Conservation (phyloP, 140 eudicot genomes). For the Anethum foeniculum region DNA sequence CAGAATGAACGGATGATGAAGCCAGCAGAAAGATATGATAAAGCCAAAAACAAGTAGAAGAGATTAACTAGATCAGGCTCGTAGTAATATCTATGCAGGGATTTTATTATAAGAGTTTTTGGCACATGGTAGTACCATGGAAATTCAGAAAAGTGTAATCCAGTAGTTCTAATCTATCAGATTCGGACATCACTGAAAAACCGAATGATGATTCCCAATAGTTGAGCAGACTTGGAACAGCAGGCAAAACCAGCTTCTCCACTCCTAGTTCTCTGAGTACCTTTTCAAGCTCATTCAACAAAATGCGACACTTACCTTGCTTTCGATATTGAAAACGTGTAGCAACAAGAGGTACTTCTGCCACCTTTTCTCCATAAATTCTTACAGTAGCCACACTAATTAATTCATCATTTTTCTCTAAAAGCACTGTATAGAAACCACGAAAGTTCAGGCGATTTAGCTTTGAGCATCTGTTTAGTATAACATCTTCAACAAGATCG, state of each 20-base stretch:
- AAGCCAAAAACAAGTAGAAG: too few species aligned
- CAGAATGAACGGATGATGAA: too few species aligned
- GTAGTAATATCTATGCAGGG: constrained; percentile 21
- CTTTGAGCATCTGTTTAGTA: constrained; percentile 73
- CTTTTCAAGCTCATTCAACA: constrained; percentile 78
- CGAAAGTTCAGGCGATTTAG: constrained; percentile 68
- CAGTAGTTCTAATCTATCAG: constrained; percentile 41
- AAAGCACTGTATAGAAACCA: constrained; percentile 74
- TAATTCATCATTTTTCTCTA: constrained; percentile 83
- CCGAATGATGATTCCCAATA: constrained; percentile 79
- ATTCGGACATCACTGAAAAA: constrained; percentile 46
- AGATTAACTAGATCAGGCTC: too few species aligned
- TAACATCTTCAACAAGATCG: constrained; percentile 81
- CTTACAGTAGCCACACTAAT: constrained; percentile 65
- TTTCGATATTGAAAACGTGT: constrained; percentile 78
- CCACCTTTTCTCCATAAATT: constrained; percentile 76
- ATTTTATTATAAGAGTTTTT: constrained; percentile 41
- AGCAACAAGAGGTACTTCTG: constrained; percentile 85
- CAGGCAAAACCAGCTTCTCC: constrained; percentile 80
- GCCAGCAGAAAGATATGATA: too few species aligned
- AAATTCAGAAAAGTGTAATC: constrained; percentile 62
- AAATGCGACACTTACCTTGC: constrained; percentile 85
- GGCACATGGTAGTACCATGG: constrained; percentile 73
- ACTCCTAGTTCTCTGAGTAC: constrained; percentile 75
- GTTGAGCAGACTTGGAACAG: constrained; percentile 50